phyloP scores from a whole-genome alignment of 2,329 filamentous ascomycete species.

The Trichocomaceae sp. region DNA sequence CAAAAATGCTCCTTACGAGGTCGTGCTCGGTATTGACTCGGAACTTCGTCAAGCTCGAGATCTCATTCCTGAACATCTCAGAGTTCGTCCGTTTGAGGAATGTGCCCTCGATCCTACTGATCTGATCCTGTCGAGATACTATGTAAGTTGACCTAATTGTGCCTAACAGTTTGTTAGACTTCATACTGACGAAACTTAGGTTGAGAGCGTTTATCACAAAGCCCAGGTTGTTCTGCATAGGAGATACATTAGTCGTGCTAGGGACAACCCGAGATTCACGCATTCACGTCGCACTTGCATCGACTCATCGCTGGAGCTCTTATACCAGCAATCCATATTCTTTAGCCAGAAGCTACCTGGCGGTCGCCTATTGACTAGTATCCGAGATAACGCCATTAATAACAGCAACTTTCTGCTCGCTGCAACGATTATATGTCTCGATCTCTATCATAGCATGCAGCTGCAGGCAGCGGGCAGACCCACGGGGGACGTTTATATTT shows the following conservation, averaged over 20 bases:
- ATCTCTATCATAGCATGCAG: conserved; percentile 60
- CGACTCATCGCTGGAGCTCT: conserved; percentile 74
- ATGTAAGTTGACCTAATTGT: conserved; percentile 32
- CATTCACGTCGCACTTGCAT: conserved; percentile 80
- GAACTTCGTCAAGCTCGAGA: conserved; percentile 53
- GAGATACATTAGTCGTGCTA: conserved; percentile 72
- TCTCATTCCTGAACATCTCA: conserved; percentile 72
- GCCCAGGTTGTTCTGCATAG: conserved; percentile 83
- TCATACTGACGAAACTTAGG: conserved; percentile 21
- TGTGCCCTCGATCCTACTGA: conserved; percentile 62
- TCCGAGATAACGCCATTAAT: conserved; percentile 71
- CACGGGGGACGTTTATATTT: conserved; percentile 40
- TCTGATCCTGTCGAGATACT: conserved; percentile 73
- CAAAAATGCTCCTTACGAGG: conserved; percentile 49
- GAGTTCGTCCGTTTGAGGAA: conserved; percentile 67
- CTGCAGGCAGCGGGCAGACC: conserved; percentile 26
- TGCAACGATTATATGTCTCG: conserved; percentile 75
- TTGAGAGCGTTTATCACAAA: conserved; percentile 83
- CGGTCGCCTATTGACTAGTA: conserved; percentile 65
- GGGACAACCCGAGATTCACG: conserved; percentile 71
- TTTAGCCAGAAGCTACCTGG: conserved; percentile 66
- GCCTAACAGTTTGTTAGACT: not conserved
- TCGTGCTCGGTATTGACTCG: conserved; percentile 54
- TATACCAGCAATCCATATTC: conserved; percentile 69
- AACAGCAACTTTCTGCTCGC: conserved; percentile 81